Evolutionary conservation across 805 yeast species (phyloP), one percentile per base, ranked within the genome.

Genomic region (Candida ponderosae): DNA sequence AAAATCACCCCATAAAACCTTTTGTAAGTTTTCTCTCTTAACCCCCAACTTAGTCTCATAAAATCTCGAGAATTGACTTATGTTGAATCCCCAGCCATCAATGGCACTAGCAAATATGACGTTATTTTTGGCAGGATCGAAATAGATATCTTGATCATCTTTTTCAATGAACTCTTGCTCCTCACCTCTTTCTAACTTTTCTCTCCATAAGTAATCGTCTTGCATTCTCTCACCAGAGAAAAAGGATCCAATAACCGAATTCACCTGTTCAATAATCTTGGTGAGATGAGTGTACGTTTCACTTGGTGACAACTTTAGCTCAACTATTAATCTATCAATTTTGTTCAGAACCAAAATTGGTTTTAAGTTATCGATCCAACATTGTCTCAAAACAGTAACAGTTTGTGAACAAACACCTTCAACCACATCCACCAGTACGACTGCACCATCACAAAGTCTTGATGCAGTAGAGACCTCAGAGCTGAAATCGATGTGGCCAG

Each of bases 331-430:
- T 45, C 97, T 70, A 58, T 93, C 99, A 40, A 93, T 79, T 59
- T 93, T 93, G 60, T 93, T 93, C 48, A 93, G 62, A 15, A 93
- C 96, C 38, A 93, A 67, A 15, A 93, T 64, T 2, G 97, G 96
- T 53, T 81, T 84, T 48, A 93, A 63, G 47, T 85, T 81, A 55
- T 93, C 98, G 5, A 82, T 76, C 97, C 97, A 93, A 35, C 95
- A 85, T 59, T 93, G 97, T 53, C 97, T 74, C 43, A 90, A 65
- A 2, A 93, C 98, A 15, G 93, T 89, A 10, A 93, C 84, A 0
- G 99, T 93, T 56, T 93, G 99, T 0, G 97, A 89, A 53, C 97
- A 89, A 0, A 93, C 97, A 19, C 99, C 99, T 62, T 93, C 99
- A 2, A 93, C 96, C 4, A 86, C 97, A 59, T 93, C 99, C 3